Evolutionary conservation across 768 basidiomycete genomes (phyloP).

Genomic region (Omphalotus guepiniiformis): DNA sequence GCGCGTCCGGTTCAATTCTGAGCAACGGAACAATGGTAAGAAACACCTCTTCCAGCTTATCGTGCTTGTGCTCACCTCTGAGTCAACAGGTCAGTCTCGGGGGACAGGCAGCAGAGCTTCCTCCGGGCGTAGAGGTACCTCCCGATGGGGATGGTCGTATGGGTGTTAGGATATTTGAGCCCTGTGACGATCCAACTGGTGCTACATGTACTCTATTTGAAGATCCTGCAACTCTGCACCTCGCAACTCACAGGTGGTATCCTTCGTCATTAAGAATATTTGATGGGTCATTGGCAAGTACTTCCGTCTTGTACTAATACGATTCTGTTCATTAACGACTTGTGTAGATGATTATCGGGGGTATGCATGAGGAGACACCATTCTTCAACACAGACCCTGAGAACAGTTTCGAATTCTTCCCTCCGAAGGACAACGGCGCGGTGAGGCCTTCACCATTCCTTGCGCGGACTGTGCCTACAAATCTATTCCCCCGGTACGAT

Average conservation of each 20-base stretch:
- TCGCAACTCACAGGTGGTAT: conserved; percentile 57
- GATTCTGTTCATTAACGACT: no score
- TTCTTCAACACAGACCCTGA: conserved; percentile 25
- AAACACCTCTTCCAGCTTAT: no score
- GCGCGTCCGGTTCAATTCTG: conserved; percentile 46
- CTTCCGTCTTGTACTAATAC: no score
- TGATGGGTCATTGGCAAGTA: conserved; percentile 36
- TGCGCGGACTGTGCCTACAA: conserved; percentile 45
- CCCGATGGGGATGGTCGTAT: conserved; percentile 27
- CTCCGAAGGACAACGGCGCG: conserved; percentile 32
- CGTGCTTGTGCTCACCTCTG: neutral
- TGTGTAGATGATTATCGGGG: conserved; percentile 32
- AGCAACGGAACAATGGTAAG: conserved; percentile 58
- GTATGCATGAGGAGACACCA: conserved; percentile 33
- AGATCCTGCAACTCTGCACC: conserved; percentile 39
- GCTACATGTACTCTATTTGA: conserved; percentile 31
- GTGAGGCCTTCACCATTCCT: conserved; percentile 48
- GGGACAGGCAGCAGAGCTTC: conserved; percentile 45
- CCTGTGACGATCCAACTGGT: conserved; percentile 18
- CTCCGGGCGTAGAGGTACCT: conserved; percentile 25
- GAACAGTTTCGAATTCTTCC: conserved; percentile 51
- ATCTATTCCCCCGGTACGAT: conserved; percentile 43
- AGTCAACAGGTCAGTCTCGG: conserved; percentile 32
- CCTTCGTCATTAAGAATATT: conserved; percentile 44
- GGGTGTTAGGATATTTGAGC: conserved; percentile 20